Conservation (phyloP, 345 rosid genomes). For the Hypericum perforatum region DNA sequence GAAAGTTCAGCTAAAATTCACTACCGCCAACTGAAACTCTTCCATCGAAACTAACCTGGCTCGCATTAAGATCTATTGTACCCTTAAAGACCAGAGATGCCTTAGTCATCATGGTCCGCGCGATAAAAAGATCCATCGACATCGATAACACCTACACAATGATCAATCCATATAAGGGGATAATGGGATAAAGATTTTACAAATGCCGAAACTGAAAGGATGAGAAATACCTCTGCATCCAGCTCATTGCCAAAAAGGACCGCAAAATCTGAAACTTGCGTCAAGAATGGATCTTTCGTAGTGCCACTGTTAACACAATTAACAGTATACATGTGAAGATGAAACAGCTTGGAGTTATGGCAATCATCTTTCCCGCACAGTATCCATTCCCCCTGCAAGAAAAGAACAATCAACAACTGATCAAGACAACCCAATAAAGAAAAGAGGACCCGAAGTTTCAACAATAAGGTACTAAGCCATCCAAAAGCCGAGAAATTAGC, state of each 20-base stretch:
- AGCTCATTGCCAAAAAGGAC: constrained; percentile 95
- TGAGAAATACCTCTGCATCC: constrained; percentile 91
- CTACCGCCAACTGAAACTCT: constrained; percentile 4
- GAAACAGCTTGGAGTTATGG: constrained; percentile 40
- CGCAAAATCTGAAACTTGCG: constrained; percentile 79
- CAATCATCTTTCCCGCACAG: constrained; percentile 55
- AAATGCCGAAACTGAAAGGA: not conserved
- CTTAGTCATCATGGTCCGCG: constrained; percentile 93
- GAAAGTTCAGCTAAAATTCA: constrained; percentile 1
- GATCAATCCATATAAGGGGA: not conserved
- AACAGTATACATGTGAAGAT: constrained; percentile 68
- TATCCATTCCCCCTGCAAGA: constrained; percentile 94
- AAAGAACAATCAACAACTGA: too few species aligned
- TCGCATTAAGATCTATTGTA: constrained; percentile 51
- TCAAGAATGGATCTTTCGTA: constrained; percentile 81
- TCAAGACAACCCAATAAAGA: too few species aligned
- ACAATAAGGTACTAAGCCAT: too few species aligned
- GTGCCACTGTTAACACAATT: constrained; percentile 51
- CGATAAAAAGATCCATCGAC: constrained; percentile 99
- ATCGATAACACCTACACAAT: constrained; percentile 89
- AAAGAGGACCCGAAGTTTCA: too few species aligned
- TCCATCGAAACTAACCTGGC: constrained; percentile 80
- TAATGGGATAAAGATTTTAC: not conserved
- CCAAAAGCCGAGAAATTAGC: constrained; percentile 6
- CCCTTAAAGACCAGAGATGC: constrained; percentile 93